Base-by-base conservation (phyloP, 768 basidiomycete genomes). In the Phaeolepiota aurea region DNA sequence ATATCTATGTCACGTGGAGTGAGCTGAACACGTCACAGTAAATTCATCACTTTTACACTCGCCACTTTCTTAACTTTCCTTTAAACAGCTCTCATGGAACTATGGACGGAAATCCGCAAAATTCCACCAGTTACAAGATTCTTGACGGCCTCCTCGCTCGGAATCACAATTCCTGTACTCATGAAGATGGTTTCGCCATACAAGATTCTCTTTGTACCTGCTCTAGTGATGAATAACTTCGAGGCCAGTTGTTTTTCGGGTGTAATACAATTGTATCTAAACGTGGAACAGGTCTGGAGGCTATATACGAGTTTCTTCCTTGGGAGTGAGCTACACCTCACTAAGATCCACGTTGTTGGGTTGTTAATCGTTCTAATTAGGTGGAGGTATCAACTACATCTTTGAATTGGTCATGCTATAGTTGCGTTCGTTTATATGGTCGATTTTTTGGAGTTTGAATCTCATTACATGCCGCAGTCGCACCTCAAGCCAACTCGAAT, bases 51-150 rank as follows among this genome's bases (percentile, higher is more conserved):
- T n/a, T n/a, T n/a, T n/a, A n/a, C n/a, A n/a, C n/a, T n/a, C n/a
- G n/a, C n/a, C n/a, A n/a, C n/a, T n/a, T n/a, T n/a, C n/a, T n/a
- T n/a, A n/a, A n/a, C n/a, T n/a, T n/a, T n/a, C n/a, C n/a, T n/a
- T n/a, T n/a, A n/a, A n/a, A n/a, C n/a, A n/a, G 34, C 34, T 36
- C 34, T 19, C 14, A 18, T 10, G 34, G 34, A 36, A 12, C 12
- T 10, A 36, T n/a, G 11, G 2, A 66, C 73, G 15, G 83, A 89
- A 63, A 58, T 90, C 39, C 75, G 69, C 50, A 89, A 87, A 64
- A 86, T 91, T 1, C 88, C 89, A 0, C 82, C 83, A 22, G 81
- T 92, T 25, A 90, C 89, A 3, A 77, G 89, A 21, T 77, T 80
- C 41, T 56, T 87, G 4, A 69, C 75, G 43, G 64, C 61, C 15